Conservation (phyloP, 2,329 filamentous ascomycete genomes). For the Sporothrix schenckii region DNA sequence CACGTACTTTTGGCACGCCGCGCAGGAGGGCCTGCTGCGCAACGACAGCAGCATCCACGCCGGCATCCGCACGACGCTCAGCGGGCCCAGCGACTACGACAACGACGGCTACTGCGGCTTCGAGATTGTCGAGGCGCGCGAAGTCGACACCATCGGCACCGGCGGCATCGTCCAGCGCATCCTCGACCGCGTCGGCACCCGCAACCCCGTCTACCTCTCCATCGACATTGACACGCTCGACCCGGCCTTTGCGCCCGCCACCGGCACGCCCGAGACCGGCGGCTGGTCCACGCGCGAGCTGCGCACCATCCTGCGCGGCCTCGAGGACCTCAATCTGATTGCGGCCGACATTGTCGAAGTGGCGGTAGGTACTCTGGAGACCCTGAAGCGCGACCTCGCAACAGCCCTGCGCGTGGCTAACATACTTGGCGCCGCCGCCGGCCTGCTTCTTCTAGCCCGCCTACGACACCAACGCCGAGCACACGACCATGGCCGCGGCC, state of each 20-base stretch:
- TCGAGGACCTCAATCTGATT: constrained; percentile 70
- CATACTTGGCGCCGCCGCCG: not conserved
- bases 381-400: not conserved
- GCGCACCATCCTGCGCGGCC: constrained; percentile 68
- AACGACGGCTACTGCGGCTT: constrained; percentile 86
- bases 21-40: constrained; percentile 73
- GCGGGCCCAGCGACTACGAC: constrained; percentile 77
- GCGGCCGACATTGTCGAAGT: constrained; percentile 75
- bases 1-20: constrained; percentile 84
- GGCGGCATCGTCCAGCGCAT: constrained; percentile 80
- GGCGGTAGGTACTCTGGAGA: constrained; percentile 47
- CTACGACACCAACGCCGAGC: constrained; percentile 72
- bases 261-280: constrained; percentile 74
- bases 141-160: constrained; percentile 56
- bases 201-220: constrained; percentile 75
- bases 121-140: constrained; percentile 73
- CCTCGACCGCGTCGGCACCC: constrained; percentile 70
- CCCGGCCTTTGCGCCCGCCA: constrained; percentile 77
- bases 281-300: constrained; percentile 76
- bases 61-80: constrained; percentile 81
- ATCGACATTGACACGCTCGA: constrained; percentile 90
- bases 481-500: constrained; percentile 73
- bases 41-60: constrained; percentile 89
- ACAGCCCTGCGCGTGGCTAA: not conserved
- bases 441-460: constrained; percentile 51